These are phyloP conservation scores for Penicillium bialowiezense DNA, from an alignment of 495 filamentous ascomycete genomes.

Conservation along the genomic window DNA sequence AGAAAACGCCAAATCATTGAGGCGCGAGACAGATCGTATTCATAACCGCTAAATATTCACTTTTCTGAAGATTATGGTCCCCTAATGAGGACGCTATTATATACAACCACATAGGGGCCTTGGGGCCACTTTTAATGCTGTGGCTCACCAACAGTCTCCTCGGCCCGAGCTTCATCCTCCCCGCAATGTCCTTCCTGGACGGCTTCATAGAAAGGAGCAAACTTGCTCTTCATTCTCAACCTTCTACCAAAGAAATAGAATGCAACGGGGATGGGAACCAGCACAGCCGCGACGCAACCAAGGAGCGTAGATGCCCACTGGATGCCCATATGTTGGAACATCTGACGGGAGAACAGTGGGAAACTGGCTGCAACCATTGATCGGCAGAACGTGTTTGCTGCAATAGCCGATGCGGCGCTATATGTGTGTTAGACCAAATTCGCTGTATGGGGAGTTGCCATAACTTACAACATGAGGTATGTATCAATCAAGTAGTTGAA, in stretches of 20 bases:
- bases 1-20: no score
- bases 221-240: conserved; percentile 36
- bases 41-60: background rate
- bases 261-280: conserved; percentile 68
- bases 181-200: conserved; percentile 15
- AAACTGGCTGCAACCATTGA: conserved; percentile 73
- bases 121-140: background rate
- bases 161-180: conserved; percentile 11
- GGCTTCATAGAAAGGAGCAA: conserved; percentile 54
- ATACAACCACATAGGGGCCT: conserved; percentile 1
- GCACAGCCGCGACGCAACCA: conserved; percentile 63
- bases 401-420: conserved; percentile 77
- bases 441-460: background rate
- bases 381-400: conserved; percentile 84
- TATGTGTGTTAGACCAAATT: conserved; percentile 1
- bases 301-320: conserved; percentile 76
- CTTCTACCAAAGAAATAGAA: conserved; percentile 39
- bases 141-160: conserved; percentile 6
- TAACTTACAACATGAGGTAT: conserved; percentile 79
- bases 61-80: background rate
- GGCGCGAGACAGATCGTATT: background rate
- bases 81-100: background rate
- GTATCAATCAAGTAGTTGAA: conserved; percentile 87
- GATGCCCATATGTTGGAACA: conserved; percentile 75
- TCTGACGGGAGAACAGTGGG: conserved; percentile 76